A percentile compares a stretch with the other conserved stretches of the same genome.
phyloP scores from a whole-genome alignment of 176 grass and related monocot genomes.

The Ampelocalamus luodianensis region DNA sequence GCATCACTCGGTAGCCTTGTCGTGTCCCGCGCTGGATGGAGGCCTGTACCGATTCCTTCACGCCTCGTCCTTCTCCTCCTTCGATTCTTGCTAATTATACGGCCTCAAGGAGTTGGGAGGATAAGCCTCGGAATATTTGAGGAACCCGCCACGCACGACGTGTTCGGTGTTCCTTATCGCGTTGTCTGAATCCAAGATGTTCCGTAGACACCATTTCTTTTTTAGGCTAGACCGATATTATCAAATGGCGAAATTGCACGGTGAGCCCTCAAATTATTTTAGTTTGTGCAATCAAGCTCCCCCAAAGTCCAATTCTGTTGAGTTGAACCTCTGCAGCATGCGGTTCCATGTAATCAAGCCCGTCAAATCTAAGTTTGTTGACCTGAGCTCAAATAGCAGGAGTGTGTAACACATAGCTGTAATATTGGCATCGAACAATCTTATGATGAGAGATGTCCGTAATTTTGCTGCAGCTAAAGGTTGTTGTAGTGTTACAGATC shows the following conservation, averaged over 20 bases:
- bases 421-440: not conserved
- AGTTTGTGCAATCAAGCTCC: too few species aligned
- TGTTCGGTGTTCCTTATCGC: constrained; percentile 7
- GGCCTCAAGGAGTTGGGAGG: not conserved
- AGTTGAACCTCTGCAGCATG: too few species aligned
- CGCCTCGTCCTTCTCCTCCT: not conserved
- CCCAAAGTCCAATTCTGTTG: too few species aligned
- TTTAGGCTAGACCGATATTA: not conserved
- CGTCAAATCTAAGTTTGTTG: too few species aligned
- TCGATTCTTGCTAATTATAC: not conserved
- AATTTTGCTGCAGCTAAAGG: not conserved
- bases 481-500: not conserved
- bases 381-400: too few species aligned
- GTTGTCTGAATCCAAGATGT: not conserved
- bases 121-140: constrained; percentile 35
- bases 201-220: not conserved
- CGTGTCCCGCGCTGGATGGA: not conserved
- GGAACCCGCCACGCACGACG: constrained; percentile 14
- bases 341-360: too few species aligned
- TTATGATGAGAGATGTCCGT: not conserved
- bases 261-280: too few species aligned
- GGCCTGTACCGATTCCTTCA: not conserved
- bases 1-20: not conserved
- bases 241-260: not conserved
- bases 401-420: not conserved